Base-by-base conservation (phyloP, 179 eudicot species). In the Actinidia arguta region DNA sequence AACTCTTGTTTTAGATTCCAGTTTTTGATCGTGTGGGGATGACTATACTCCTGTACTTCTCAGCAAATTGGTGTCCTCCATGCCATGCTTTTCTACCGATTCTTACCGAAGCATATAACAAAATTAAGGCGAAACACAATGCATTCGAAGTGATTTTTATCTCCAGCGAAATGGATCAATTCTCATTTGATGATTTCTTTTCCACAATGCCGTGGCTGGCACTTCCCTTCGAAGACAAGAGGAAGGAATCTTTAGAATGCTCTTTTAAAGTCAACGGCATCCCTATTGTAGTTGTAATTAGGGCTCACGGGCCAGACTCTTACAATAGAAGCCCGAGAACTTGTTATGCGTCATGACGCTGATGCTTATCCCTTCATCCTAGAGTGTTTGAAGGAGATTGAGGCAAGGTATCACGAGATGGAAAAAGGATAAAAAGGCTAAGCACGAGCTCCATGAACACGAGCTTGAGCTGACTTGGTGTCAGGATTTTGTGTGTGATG, bases 11-110 rank as follows among this genome's bases (percentile, higher is more conserved):
- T 66, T 88, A 94, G 97, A 80, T 95, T 83, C 92, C 89, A 11
- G 85, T 95, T 6, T 89, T 94, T 75, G 87, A 90, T 63, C 96
- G 94, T 50, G 93, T 94, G 16, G 98, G 98, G 31, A 95, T 91
- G 77, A 78, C 77, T 48, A 85, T 95, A 76, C 95, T 95, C 42
- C 86, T 95, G 4, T 95, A 91, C 80, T 95, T 95, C 82, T 91
- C 97, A 17, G 96, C 97, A 39, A 90, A 92, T 47, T 93, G 98
- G 96, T 93, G 97, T 75, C 91, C 92, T 48, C 96, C 97, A 4
- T 95, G 98, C 82, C 98, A 94, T 55, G 96, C 92, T 3, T 94
- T 95, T 82, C 81, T 89, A 20, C 94, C 95, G 24, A 90, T 85
- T 58, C 95, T 94, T 22, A 62, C 89, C 22, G 88, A 91, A 90